phyloP scores from a whole-genome alignment of 2,329 filamentous ascomycete species.

The Verticillium alfalfae region DNA sequence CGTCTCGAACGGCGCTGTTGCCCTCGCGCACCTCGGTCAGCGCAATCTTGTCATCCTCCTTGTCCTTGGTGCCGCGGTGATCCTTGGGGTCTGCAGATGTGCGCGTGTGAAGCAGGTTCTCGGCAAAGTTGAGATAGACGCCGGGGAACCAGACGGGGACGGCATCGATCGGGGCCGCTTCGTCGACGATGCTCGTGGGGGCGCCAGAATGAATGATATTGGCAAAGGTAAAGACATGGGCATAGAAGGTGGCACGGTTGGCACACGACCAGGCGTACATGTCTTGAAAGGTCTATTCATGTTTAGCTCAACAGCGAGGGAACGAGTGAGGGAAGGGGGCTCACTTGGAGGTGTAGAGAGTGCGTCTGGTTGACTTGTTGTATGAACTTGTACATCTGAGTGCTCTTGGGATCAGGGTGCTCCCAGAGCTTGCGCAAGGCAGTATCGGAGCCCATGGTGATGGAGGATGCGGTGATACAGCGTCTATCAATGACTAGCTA shows the following conservation, averaged over 20 bases:
- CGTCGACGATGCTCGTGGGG: slow-evolving; percentile 60
- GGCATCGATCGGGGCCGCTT: slow-evolving; percentile 61
- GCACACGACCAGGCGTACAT: slow-evolving; percentile 65
- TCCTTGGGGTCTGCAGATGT: slow-evolving; percentile 31
- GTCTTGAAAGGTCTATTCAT: slow-evolving; percentile 56
- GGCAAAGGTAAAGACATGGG: slow-evolving; percentile 53
- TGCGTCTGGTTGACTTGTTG: slow-evolving; percentile 55
- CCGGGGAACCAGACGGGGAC: slow-evolving; percentile 76
- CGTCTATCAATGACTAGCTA: not conserved
- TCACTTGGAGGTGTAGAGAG: slow-evolving; percentile 51
- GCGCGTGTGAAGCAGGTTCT: slow-evolving; percentile 68
- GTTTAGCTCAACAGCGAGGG: not conserved
- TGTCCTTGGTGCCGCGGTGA: slow-evolving; percentile 47
- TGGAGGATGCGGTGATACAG: not conserved
- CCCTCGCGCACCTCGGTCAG: slow-evolving; percentile 70
- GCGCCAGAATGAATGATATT: slow-evolving; percentile 59
- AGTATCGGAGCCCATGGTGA: slow-evolving; percentile 23
- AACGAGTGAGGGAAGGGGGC: not conserved
- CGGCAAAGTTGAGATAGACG: slow-evolving; percentile 68
- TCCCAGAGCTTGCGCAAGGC: slow-evolving; percentile 63
- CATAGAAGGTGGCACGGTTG: slow-evolving; percentile 59
- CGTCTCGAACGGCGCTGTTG: slow-evolving; percentile 43
- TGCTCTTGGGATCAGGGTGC: slow-evolving; percentile 55
- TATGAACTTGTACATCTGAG: slow-evolving; percentile 64
- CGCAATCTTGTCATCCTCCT: slow-evolving; percentile 67